A percentile compares a stretch with the other conserved stretches of the same genome.
These are phyloP conservation scores for Rehmannia glutinosa DNA, from an alignment of 257 asterid genomes.

Conservation along the genomic window DNA sequence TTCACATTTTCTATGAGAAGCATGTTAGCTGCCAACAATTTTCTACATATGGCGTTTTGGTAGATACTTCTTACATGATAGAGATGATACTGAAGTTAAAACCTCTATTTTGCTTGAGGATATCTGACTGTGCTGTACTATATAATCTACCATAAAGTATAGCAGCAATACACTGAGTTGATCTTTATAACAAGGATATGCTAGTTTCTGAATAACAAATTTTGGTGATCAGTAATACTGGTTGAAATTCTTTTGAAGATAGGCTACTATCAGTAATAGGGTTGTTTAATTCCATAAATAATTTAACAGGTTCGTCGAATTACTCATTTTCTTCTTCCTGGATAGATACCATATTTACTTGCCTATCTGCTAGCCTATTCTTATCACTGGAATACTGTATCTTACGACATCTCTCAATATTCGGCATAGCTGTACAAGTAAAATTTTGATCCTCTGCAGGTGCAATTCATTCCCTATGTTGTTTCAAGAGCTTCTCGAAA, in stretches of 20 bases:
- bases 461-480: constrained; percentile 67
- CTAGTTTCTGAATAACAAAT: neutral
- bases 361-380: neutral
- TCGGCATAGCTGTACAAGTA: neutral
- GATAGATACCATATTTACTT: neutral
- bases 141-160: neutral
- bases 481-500: constrained; percentile 49
- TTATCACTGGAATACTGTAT: neutral
- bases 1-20: neutral
- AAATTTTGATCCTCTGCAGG: constrained; percentile 38
- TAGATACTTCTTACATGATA: neutral
- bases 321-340: neutral
- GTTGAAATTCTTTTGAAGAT: too few relatives aligned
- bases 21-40: neutral
- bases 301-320: neutral
- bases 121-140: neutral
- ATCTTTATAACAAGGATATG: neutral
- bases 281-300: neutral
- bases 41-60: neutral
- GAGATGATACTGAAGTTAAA: neutral
- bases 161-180: too few relatives aligned
- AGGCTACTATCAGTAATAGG: too few relatives aligned
- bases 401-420: neutral
- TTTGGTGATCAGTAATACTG: too few relatives aligned
- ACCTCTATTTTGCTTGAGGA: neutral